Percentiles rank a stretch among this genome's conserved stretches.
Evolutionary conservation across 176 grass and related monocot genomes (phyloP).

Genomic region (Pontederia paniculata): DNA sequence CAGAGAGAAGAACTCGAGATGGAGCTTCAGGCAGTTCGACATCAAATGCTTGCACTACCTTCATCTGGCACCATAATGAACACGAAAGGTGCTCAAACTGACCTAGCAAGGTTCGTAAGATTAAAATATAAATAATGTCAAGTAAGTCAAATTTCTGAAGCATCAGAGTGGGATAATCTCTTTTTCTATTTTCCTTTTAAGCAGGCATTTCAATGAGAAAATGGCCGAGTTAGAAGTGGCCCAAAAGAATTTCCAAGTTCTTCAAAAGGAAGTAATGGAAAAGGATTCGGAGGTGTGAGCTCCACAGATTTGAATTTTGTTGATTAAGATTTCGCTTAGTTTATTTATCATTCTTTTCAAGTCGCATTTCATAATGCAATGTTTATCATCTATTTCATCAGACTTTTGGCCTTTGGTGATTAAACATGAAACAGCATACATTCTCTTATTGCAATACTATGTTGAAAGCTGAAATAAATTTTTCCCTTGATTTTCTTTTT

Average conservation of each 20-base stretch:
- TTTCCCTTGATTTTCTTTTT: too few relatives aligned
- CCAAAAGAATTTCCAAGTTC: slow-evolving; percentile 50
- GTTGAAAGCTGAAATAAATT: too few relatives aligned
- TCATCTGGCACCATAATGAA: slow-evolving; percentile 29
- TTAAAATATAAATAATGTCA: neutral
- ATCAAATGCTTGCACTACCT: slow-evolving; percentile 45
- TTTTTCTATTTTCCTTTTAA: slow-evolving; percentile 9
- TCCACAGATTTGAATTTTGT: neutral
- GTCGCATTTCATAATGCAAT: too few relatives aligned
- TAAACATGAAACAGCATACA: too few relatives aligned
- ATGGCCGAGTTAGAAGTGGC: slow-evolving; percentile 35
- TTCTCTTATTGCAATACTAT: too few relatives aligned
- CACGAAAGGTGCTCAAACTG: slow-evolving; percentile 25
- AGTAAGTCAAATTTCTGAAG: too few relatives aligned
- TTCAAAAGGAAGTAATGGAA: slow-evolving; percentile 66
- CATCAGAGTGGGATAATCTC: neutral
- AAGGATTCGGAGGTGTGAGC: slow-evolving; percentile 68
- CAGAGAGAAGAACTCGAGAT: slow-evolving; percentile 69
- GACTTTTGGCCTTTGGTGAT: too few relatives aligned
- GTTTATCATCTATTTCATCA: too few relatives aligned
- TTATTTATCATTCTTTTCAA: too few relatives aligned
- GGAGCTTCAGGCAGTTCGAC: slow-evolving; percentile 66
- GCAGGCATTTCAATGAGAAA: slow-evolving; percentile 27
- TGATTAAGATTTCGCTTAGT: neutral
- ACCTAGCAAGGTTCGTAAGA: slow-evolving; percentile 31